These are phyloP conservation scores for Ganoderma resinaceum DNA, from an alignment of 1,284 basidiomycete genomes.

Conservation along the genomic window DNA sequence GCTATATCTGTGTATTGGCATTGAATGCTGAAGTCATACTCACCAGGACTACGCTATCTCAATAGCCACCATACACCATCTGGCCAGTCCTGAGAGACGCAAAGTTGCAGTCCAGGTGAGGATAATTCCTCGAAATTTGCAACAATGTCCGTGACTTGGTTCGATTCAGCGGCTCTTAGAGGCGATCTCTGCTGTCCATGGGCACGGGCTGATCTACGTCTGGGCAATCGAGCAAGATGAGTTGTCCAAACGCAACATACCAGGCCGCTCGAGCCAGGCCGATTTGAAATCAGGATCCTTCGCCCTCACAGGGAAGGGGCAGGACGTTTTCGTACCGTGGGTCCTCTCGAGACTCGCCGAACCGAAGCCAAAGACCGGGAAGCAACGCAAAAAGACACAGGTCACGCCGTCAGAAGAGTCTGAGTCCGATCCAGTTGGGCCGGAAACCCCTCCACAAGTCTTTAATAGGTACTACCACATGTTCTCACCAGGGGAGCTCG, in stretches of 20 bases:
- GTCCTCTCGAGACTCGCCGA: conserved; percentile 46
- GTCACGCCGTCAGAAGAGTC: conserved; percentile 3
- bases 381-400: conserved; percentile 31
- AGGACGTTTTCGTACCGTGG: conserved; percentile 83
- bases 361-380: conserved; percentile 32
- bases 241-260: conserved; percentile 76
- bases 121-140: conserved; percentile 13
- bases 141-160: background rate
- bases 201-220: conserved; percentile 93
- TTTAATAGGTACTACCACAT: conserved; percentile 95
- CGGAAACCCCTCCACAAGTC: conserved; percentile 43
- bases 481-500: conserved; percentile 84
- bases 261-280: conserved; percentile 31
- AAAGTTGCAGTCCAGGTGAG: conserved; percentile 75
- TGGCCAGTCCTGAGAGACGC: conserved; percentile 80
- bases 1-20: background rate
- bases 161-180: conserved; percentile 65
- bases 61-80: conserved; percentile 94
- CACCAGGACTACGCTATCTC: conserved; percentile 92
- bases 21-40: background rate
- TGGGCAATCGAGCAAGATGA: conserved; percentile 97
- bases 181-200: conserved; percentile 66
- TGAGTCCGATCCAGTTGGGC: conserved; percentile 5
- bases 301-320: conserved; percentile 37
- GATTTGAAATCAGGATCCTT: background rate